Base-by-base conservation (phyloP, 306 rosid species). In the Cucurbita ficifolia region DNA sequence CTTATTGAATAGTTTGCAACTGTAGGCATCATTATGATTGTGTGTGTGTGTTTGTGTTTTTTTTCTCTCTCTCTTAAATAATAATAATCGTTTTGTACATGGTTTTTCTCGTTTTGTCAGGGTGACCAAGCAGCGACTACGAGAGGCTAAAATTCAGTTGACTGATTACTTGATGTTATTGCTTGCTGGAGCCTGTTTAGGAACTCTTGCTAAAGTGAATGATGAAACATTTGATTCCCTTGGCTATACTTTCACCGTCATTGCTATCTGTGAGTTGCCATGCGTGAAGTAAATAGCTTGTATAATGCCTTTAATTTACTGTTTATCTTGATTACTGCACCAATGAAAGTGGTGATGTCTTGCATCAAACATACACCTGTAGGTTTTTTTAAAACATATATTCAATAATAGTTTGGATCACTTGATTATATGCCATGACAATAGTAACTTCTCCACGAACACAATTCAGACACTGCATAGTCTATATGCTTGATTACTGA, bases 151-250 rank as follows among this genome's bases (percentile, higher is more conserved):
- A 82, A 55, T 80, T 50, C 85, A 82, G 75, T 88, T 85, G 21
- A 83, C 86, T 21, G 95, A 88, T 74, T 90, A 85, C 76, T 82
- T 90, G 70, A 85, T 90, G 81, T 77, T 90, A 59, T 81, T 90
- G 74, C 91, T 88, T 75, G 95, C 96, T 45, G 96, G 96, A 74
- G 92, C 90, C 79, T 82, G 87, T 79, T 77, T 90, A 77, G 96
- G 96, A 79, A 83, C 84, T 70, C 91, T 90, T 60, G 83, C 95
- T 43, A 81, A 82, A 85, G 85, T 87, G 80, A 85, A 82, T 53
- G 96, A 90, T 39, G 87, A 83, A 75, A 69, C 92, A 58, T 86
- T 90, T 72, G 96, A 92, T 46, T 76, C 83, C 76, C 83, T 81
- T 42, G 94, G 95, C 72, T 88, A 90, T 77, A 85, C 92, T 33